Conservation (phyloP, 2,329 filamentous ascomycete genomes). For the Aspergillus sp. region DNA sequence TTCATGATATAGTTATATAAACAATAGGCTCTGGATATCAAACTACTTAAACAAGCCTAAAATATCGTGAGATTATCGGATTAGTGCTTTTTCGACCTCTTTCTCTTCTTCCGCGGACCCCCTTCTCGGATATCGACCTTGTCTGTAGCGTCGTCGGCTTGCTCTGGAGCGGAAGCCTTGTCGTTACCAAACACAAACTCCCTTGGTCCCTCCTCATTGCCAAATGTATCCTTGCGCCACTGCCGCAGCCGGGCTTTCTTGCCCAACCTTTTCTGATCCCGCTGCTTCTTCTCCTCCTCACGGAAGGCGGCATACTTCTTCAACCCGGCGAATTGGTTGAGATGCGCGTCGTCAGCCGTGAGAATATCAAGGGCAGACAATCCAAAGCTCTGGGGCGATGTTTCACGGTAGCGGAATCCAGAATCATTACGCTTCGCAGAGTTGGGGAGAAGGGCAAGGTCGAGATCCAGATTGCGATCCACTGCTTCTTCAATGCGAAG, state of each 20-base stretch:
- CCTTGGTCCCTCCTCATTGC: constrained; percentile 56
- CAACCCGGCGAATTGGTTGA: constrained; percentile 88
- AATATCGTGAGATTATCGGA: not conserved
- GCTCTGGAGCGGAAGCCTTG: constrained; percentile 14
- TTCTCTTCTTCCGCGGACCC: constrained; percentile 41
- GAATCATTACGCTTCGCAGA: constrained; percentile 53
- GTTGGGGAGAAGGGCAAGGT: constrained; percentile 60
- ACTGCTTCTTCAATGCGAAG: constrained; percentile 82
- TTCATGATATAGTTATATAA: not conserved
- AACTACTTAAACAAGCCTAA: not conserved
- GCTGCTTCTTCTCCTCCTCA: constrained; percentile 82
- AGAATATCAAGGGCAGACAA: constrained; percentile 89
- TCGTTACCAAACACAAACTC: constrained; percentile 30
- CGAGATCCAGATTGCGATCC: constrained; percentile 75
- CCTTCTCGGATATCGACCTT: constrained; percentile 45
- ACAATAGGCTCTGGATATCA: constrained; percentile 5
- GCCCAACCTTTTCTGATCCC: constrained; percentile 81
- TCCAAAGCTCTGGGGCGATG: constrained; percentile 84
- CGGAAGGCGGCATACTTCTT: constrained; percentile 94
- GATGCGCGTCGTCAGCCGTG: constrained; percentile 77
- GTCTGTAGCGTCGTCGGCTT: constrained; percentile 21
- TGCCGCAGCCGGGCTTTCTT: constrained; percentile 90
- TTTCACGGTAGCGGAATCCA: constrained; percentile 89
- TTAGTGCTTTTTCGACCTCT: constrained; percentile 46
- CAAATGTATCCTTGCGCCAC: constrained; percentile 74